phyloP scores from a whole-genome alignment of 192 early-diverging fungal genomes.

The Coemansia aciculifera region DNA sequence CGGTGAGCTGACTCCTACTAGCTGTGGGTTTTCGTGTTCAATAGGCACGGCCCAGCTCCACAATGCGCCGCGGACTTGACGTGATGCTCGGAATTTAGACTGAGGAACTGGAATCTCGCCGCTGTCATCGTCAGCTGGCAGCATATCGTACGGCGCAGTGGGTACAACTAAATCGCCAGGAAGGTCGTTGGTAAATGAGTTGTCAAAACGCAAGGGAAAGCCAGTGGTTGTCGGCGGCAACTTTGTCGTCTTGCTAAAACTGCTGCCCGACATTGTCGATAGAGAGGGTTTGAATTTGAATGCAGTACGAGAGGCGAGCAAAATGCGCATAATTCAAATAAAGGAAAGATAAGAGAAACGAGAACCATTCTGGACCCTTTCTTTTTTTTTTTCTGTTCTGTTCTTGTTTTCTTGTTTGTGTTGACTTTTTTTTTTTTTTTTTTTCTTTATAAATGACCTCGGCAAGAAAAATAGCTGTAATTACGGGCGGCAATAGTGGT shows the following conservation, averaged over 20 bases:
- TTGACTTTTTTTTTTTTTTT: neutral
- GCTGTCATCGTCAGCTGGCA: neutral
- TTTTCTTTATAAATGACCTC: neutral
- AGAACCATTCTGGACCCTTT: no score
- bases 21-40: constrained; percentile 11
- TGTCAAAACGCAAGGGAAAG: constrained; percentile 12
- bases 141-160: constrained; percentile 16
- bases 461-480: constrained; percentile 15
- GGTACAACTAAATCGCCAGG: constrained; percentile 22
- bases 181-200: constrained; percentile 34
- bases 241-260: constrained; percentile 8
- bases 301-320: neutral
- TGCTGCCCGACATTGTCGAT: neutral
- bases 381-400: neutral
- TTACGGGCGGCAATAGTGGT: constrained; percentile 54
- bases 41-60: constrained; percentile 43
- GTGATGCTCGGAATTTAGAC: constrained; percentile 18
- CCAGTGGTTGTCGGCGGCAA: constrained; percentile 12
- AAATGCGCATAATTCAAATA: neutral
- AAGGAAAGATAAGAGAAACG: no score
- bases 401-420: neutral
- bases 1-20: constrained; percentile 26
- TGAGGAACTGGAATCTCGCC: constrained; percentile 6
- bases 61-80: constrained; percentile 25
- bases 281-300: neutral